A percentile compares a stretch with the other conserved stretches of the same genome.
These are phyloP conservation scores for Saprolegnia diclina DNA, from an alignment of 352 stramenopile species.

Conservation along the genomic window DNA sequence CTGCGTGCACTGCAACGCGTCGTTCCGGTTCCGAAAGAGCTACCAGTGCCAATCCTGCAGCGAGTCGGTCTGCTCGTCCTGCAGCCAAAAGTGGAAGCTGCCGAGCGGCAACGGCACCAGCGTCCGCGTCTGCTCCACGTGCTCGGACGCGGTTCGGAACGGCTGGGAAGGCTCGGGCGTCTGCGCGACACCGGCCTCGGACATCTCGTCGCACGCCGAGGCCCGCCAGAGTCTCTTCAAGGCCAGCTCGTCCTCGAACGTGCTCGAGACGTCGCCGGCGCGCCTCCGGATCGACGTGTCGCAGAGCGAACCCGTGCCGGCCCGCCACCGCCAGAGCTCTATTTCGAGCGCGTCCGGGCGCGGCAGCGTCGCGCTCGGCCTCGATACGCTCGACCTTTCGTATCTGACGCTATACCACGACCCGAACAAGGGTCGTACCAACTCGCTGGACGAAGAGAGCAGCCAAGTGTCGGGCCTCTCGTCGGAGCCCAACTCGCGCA, in stretches of 20 bases:
- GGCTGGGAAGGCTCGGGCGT: not conserved
- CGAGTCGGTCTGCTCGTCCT: constrained; percentile 77
- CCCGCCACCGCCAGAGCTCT: not conserved
- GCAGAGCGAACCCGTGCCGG: not conserved
- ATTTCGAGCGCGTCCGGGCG: not conserved
- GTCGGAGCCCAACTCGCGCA: not conserved
- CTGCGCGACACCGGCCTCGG: constrained; percentile 4
- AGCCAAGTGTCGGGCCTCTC: not conserved
- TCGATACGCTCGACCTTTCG: constrained; percentile 6
- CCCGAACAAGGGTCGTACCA: not conserved
- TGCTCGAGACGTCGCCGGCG: not conserved
- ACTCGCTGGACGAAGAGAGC: not conserved
- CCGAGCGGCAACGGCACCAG: constrained; percentile 2
- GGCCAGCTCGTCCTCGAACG: not conserved
- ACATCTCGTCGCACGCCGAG: constrained; percentile 6
- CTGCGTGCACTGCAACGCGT: constrained; percentile 71
- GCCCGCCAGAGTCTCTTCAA: constrained; percentile 8
- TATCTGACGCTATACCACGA: constrained; percentile 6
- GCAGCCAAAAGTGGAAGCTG: constrained; percentile 50
- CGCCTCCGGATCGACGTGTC: not conserved
- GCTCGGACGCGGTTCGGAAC: constrained; percentile 42
- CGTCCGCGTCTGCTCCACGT: constrained; percentile 82
- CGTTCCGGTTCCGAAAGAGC: constrained; percentile 74
- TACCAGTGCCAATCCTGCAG: constrained; percentile 82
- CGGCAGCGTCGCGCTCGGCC: not conserved